Evolutionary conservation across 2,329 filamentous ascomycete genomes (phyloP).

Genomic region (Ophiosphaerella korrae): DNA sequence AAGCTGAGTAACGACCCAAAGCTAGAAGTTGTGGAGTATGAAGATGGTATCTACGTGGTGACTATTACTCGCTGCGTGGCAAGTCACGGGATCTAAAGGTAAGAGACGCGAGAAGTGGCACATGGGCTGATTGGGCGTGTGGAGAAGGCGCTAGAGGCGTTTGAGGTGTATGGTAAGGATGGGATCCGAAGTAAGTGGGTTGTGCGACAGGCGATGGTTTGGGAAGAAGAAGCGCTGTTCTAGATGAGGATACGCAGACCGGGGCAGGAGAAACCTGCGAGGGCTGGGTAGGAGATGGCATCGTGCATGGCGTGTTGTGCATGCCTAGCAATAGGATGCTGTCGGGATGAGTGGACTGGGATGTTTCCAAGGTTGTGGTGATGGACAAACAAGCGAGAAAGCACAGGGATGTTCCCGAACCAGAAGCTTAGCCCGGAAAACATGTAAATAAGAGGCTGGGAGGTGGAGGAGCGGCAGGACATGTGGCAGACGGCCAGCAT

Average conservation of each 20-base stretch:
- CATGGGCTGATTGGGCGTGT: neutral
- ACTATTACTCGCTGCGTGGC: slow-evolving; percentile 1
- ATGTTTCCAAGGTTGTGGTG: neutral
- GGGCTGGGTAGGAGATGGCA: no score
- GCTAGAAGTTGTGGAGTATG: neutral
- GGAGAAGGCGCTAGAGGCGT: neutral
- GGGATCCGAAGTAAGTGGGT: no score
- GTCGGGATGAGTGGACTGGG: neutral
- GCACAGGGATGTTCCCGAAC: slow-evolving; percentile 10
- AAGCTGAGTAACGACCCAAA: neutral
- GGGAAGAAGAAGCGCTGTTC: no score
- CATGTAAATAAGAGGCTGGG: slow-evolving; percentile 14
- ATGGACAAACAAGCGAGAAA: neutral
- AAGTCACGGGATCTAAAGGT: no score
- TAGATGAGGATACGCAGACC: neutral
- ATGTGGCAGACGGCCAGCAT: neutral
- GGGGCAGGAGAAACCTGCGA: neutral
- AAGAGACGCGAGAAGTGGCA: neutral
- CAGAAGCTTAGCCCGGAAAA: slow-evolving; percentile 4
- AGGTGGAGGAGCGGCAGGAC: neutral
- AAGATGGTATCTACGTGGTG: neutral
- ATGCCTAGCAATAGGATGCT: neutral
- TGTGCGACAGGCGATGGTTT: neutral
- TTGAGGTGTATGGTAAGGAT: neutral
- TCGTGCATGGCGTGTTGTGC: no score